Conservation (phyloP, 2,329 filamentous ascomycete genomes). For the Penicillium freii region DNA sequence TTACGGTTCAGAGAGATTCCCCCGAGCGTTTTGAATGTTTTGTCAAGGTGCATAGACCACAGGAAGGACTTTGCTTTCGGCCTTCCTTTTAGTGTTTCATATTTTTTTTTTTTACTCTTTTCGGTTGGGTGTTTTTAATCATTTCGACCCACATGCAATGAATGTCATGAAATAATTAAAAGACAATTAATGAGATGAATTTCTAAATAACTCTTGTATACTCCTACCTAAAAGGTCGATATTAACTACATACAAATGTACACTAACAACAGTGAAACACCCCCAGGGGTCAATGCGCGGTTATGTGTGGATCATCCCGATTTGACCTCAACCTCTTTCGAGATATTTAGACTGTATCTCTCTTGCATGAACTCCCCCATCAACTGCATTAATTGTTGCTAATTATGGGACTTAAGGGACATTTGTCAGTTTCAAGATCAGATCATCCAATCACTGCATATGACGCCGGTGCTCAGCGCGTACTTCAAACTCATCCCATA, state of each 20-base stretch:
- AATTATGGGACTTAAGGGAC: constrained; percentile 30
- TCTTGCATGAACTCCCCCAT: not conserved
- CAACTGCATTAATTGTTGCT: constrained; percentile 15
- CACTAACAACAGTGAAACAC: not conserved
- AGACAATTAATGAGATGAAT: constrained; percentile 15
- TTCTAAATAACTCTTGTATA: not conserved
- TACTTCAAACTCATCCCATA: constrained; percentile 22
- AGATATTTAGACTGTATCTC: not conserved
- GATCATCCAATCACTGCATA: constrained; percentile 2
- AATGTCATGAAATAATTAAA: constrained; percentile 22
- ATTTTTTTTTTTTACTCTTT: constrained; percentile 8
- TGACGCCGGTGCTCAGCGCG: constrained; percentile 23
- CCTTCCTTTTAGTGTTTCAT: constrained; percentile 6
- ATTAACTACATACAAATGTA: not conserved
- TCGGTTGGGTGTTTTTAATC: constrained; percentile 13
- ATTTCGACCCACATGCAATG: constrained; percentile 14
- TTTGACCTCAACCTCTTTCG: not conserved
- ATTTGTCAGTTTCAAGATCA: constrained; percentile 9
- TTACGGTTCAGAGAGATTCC: constrained; percentile 36
- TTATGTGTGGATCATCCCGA: not conserved
- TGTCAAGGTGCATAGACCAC: constrained; percentile 25
- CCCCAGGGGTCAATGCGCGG: constrained; percentile 3
- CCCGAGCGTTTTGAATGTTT: constrained; percentile 31
- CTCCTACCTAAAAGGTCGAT: not conserved
- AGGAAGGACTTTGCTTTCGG: constrained; percentile 7